These are phyloP conservation scores for Boechera stricta DNA, from an alignment of 345 rosid genomes.

Conservation along the genomic window DNA sequence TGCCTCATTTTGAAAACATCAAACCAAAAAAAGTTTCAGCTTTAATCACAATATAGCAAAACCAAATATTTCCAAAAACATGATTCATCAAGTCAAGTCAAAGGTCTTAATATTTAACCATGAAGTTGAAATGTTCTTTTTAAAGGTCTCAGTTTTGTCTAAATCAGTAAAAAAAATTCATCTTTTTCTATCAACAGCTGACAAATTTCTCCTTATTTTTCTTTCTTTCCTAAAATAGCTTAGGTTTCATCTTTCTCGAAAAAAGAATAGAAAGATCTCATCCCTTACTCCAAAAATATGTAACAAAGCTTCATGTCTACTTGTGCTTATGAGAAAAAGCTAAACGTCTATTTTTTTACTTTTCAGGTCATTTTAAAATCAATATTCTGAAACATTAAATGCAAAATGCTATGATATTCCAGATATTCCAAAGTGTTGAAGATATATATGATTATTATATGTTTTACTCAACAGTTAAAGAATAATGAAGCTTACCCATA, in stretches of 20 bases:
- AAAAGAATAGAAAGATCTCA: slow-evolving; percentile 31
- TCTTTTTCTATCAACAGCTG: slow-evolving; percentile 14
- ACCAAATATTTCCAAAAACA: slow-evolving; percentile 24
- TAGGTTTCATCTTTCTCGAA: slow-evolving; percentile 29
- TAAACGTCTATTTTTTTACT: background rate
- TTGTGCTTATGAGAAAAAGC: slow-evolving; percentile 2
- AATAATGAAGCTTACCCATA: slow-evolving; percentile 50
- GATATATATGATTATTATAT: background rate
- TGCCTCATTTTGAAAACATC: slow-evolving; percentile 33
- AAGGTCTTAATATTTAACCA: background rate
- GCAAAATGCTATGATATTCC: background rate
- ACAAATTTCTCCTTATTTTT: background rate
- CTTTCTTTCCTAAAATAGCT: slow-evolving; percentile 22
- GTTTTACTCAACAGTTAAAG: background rate
- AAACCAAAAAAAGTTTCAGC: slow-evolving; percentile 26
- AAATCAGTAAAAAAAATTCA: slow-evolving; percentile 36
- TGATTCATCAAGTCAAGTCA: slow-evolving; percentile 22
- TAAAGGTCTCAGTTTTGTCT: slow-evolving; percentile 12
- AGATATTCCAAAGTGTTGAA: background rate
- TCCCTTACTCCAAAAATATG: slow-evolving; percentile 13
- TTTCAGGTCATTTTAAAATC: background rate
- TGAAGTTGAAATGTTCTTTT: slow-evolving; percentile 1
- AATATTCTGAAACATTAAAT: background rate
- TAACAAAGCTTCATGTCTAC: slow-evolving; percentile 12
- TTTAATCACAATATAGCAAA: slow-evolving; percentile 26